Conservation (phyloP, 192 early-diverging fungal genomes). For the Glomus cerebriforme region DNA sequence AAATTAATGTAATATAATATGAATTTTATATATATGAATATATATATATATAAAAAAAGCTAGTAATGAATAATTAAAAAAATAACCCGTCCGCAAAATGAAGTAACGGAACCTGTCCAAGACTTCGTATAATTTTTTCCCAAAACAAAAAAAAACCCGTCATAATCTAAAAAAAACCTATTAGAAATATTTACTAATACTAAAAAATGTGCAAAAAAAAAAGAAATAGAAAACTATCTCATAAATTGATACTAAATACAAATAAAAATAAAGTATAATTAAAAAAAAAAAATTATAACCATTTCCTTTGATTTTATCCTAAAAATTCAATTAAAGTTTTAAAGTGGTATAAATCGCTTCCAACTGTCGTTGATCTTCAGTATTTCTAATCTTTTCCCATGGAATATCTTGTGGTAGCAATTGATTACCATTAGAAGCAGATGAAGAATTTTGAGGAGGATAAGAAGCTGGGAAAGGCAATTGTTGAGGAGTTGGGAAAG, state of each 20-base stretch:
- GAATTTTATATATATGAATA: too few species aligned
- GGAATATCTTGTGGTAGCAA: constrained; percentile 31
- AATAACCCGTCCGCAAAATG: not conserved
- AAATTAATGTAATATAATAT: too few species aligned
- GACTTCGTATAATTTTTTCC: not conserved
- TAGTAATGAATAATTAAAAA: too few species aligned
- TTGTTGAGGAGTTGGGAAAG: constrained; percentile 23
- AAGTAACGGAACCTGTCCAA: constrained; percentile 7
- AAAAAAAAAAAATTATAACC: too few species aligned
- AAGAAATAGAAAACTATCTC: not conserved
- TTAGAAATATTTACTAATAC: not conserved
- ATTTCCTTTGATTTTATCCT: not conserved
- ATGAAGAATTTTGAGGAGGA: constrained; percentile 25
- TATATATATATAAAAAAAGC: too few species aligned
- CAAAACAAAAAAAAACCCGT: constrained; percentile 3
- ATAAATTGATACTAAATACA: not conserved
- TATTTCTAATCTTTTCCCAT: constrained; percentile 26
- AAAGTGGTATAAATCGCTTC: constrained; percentile 29
- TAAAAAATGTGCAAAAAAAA: not conserved
- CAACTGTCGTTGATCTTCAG: constrained; percentile 29
- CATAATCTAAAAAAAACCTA: not conserved
- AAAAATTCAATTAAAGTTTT: constrained; percentile 19
- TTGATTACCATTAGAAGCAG: not conserved
- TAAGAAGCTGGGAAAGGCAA: constrained; percentile 19
- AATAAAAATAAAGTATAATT: not conserved